These are phyloP conservation scores for Canavalia gladiata DNA, from an alignment of 306 rosid genomes.

Conservation along the genomic window DNA sequence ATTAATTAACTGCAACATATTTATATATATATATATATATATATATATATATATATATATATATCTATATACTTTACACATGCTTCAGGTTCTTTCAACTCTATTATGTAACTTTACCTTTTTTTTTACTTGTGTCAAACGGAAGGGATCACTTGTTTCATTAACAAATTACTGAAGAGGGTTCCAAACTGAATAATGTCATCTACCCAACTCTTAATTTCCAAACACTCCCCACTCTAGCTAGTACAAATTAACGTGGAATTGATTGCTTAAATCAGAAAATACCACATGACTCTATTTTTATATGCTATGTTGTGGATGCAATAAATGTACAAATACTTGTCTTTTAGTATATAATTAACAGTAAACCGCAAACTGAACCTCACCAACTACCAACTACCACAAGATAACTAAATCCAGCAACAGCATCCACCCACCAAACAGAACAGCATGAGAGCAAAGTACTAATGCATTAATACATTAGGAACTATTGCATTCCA, in stretches of 20 bases:
- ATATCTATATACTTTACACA: conserved; percentile 49
- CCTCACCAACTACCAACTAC: conserved; percentile 29
- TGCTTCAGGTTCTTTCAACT: conserved; percentile 56
- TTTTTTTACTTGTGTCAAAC: conserved; percentile 2
- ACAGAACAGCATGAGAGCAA: conserved; percentile 7
- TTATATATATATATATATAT: background rate
- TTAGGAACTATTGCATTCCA: background rate
- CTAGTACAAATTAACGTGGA: background rate
- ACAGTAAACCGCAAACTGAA: conserved; percentile 14
- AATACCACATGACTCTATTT: background rate
- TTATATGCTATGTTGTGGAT: conserved; percentile 11
- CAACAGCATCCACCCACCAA: conserved; percentile 36
- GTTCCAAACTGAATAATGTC: background rate
- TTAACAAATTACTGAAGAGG: background rate
- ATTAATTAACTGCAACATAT: too few species aligned
- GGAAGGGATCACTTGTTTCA: background rate
- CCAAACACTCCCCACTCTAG: background rate
- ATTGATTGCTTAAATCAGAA: background rate
- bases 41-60: background rate
- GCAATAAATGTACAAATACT: background rate
- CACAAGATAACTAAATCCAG: conserved; percentile 12
- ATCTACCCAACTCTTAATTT: background rate
- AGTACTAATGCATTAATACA: conserved; percentile 9
- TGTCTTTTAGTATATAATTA: background rate
- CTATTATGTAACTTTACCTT: conserved; percentile 39